A percentile compares a stretch with the other conserved stretches of the same genome.
Conservation (phyloP, 179 eudicot genomes). For the Vitellaria paradoxa region DNA sequence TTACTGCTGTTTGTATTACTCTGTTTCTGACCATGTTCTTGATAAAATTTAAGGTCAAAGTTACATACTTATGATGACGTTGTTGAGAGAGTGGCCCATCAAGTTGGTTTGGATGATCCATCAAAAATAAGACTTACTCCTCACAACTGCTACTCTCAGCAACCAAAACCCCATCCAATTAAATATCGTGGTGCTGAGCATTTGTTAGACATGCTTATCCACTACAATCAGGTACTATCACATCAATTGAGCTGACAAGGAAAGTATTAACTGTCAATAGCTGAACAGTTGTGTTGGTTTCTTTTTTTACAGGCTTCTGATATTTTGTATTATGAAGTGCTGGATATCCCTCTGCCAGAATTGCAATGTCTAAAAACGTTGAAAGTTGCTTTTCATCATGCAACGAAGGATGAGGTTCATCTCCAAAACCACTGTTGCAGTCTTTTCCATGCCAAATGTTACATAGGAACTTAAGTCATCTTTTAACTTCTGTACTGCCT, state of each 20-base stretch:
- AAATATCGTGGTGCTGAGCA: slow-evolving; percentile 74
- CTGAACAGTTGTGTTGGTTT: background rate
- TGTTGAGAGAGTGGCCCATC: slow-evolving; percentile 72
- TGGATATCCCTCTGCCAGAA: slow-evolving; percentile 89
- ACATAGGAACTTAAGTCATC: background rate
- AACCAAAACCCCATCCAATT: slow-evolving; percentile 81
- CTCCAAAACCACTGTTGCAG: background rate
- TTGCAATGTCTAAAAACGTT: slow-evolving; percentile 79
- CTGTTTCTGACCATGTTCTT: background rate
- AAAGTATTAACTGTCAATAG: background rate
- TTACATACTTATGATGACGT: slow-evolving; percentile 73
- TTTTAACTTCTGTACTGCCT: background rate
- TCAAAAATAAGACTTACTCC: slow-evolving; percentile 88
- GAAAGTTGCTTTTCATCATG: slow-evolving; percentile 66
- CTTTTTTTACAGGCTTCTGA: slow-evolving; percentile 58
- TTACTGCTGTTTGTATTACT: background rate
- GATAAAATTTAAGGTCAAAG: slow-evolving; percentile 55
- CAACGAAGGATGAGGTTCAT: slow-evolving; percentile 61
- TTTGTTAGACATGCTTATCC: slow-evolving; percentile 77
- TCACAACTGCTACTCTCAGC: slow-evolving; percentile 88
- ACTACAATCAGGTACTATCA: slow-evolving; percentile 62
- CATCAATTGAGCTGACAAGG: background rate
- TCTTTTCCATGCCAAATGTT: background rate
- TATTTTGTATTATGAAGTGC: slow-evolving; percentile 79
- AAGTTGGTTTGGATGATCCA: slow-evolving; percentile 68